Conservation (phyloP, 495 filamentous ascomycete genomes). For the Lichenothelia convexa region DNA sequence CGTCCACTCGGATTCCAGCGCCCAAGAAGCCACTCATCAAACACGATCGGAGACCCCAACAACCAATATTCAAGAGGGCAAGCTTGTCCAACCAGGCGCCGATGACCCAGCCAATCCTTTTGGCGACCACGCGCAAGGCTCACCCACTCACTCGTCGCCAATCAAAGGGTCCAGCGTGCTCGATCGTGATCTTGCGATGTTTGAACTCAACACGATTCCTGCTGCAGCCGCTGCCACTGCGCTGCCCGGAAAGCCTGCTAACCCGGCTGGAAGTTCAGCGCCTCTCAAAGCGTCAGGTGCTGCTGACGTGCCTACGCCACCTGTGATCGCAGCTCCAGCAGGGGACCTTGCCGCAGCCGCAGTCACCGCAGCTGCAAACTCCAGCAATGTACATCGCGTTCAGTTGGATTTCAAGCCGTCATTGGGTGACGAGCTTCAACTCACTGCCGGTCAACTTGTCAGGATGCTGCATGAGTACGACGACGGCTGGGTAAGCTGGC, state of each 20-base stretch:
- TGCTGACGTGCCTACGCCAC: too few species aligned
- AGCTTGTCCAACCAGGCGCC: too few species aligned
- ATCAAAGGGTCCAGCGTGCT: too few species aligned
- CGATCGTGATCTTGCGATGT: too few species aligned
- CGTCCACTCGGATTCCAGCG: too few species aligned
- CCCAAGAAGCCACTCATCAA: too few species aligned
- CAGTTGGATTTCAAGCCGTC: conserved; percentile 91
- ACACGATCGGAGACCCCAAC: conserved; percentile 10
- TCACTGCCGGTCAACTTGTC: conserved; percentile 64
- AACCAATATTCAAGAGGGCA: conserved; percentile 22
- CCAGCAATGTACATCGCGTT: conserved; percentile 50
- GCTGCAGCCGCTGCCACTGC: conserved; percentile 42
- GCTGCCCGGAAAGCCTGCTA: too few species aligned
- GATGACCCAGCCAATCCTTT: too few species aligned
- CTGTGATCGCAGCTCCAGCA: too few species aligned
- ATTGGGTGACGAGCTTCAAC: conserved; percentile 74
- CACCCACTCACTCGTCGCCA: too few species aligned
- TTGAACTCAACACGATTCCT: conserved; percentile 6
- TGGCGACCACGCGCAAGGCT: conserved; percentile 28
- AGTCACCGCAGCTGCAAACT: conserved; percentile 9
- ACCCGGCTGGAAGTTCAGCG: too few species aligned
- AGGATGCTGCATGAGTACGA: conserved; percentile 90
- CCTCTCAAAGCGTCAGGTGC: too few species aligned
- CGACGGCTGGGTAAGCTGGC: conserved; percentile 76
- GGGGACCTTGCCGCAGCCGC: conserved; percentile 22